phyloP scores from a whole-genome alignment of 106 monocot species.

The Dendrobium nobile region DNA sequence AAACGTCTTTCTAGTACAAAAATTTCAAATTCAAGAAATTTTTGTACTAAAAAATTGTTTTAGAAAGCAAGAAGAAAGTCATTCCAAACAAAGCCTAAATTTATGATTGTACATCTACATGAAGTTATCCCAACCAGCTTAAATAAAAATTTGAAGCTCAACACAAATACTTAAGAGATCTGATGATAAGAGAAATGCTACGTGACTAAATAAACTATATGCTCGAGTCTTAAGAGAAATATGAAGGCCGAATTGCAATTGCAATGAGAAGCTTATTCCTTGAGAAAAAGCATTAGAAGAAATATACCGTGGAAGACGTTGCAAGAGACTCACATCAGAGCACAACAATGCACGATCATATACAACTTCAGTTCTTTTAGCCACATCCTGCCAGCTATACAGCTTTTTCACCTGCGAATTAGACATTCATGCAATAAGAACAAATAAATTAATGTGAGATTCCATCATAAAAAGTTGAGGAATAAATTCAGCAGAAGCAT shows the following conservation, averaged over 20 bases:
- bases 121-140: background rate
- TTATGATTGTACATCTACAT: background rate
- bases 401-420: conserved; percentile 66
- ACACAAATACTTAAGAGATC: background rate
- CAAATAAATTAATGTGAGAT: background rate
- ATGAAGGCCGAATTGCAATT: background rate
- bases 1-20: no score
- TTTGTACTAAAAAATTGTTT: no score
- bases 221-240: background rate
- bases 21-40: no score
- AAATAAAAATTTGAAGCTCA: no score
- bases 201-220: no score
- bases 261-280: background rate
- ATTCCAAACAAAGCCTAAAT: background rate
- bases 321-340: conserved; percentile 44
- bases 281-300: background rate
- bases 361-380: conserved; percentile 82
- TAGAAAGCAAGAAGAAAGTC: no score
- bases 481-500: background rate
- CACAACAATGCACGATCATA: conserved; percentile 65
- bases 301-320: conserved; percentile 67
- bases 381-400: conserved; percentile 99
- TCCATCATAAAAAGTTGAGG: background rate
- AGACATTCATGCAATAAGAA: conserved; percentile 7
- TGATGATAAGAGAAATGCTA: background rate